Evolutionary conservation across 2,329 filamentous ascomycete species (phyloP).

Genomic region (Fusarium agapanthi): DNA sequence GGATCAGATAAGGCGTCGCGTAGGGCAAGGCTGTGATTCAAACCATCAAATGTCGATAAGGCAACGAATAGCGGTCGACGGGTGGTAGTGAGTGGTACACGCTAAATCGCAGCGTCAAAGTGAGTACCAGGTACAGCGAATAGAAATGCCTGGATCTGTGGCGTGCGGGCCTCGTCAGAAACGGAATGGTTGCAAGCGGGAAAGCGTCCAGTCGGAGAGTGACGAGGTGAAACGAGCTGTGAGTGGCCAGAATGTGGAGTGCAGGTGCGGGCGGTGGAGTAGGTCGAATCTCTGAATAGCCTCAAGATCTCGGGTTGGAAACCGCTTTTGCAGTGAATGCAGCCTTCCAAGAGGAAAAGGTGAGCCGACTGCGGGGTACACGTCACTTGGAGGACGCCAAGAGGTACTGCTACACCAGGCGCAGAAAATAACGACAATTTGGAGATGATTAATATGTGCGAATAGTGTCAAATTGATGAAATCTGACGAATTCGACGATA

Average conservation of each 20-base stretch:
- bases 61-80: conserved; percentile 31
- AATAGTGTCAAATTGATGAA: conserved; percentile 55
- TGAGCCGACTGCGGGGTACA: conserved; percentile 31
- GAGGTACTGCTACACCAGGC: conserved; percentile 42
- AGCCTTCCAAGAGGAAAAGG: conserved; percentile 37
- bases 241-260: conserved; percentile 39
- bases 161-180: conserved; percentile 33
- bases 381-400: conserved; percentile 36
- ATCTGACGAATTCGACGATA: conserved; percentile 41
- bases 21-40: conserved; percentile 34
- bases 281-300: conserved; percentile 51
- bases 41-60: conserved; percentile 20
- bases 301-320: conserved; percentile 45
- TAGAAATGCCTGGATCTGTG: conserved; percentile 18
- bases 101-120: conserved; percentile 29
- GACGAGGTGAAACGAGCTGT: conserved; percentile 37
- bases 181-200: conserved; percentile 35
- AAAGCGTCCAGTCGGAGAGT: conserved; percentile 29
- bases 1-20: conserved; percentile 32
- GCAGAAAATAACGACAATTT: conserved; percentile 50
- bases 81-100: conserved; percentile 28
- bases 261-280: conserved; percentile 37
- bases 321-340: conserved; percentile 26
- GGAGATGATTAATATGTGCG: conserved; percentile 46
- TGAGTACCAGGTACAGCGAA: conserved; percentile 35